Percentiles rank a stretch among this genome's conserved stretches.
Conservation (phyloP, 2,329 filamentous ascomycete genomes). For the Claviceps fusiformis region DNA sequence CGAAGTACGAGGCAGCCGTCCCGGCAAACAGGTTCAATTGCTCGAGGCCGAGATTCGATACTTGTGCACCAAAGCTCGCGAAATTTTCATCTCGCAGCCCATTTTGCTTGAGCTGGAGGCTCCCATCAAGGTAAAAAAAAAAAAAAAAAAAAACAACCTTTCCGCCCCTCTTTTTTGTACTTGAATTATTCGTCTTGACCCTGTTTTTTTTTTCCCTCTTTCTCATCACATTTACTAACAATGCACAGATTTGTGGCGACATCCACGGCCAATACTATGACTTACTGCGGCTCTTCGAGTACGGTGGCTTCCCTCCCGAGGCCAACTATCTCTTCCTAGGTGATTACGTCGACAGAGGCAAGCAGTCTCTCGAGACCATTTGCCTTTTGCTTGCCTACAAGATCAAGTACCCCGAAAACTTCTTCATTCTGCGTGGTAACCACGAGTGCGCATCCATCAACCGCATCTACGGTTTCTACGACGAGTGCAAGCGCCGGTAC, state of each 20-base stretch:
- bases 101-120: slow-evolving; percentile 95
- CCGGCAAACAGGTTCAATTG: slow-evolving; percentile 96
- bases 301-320: slow-evolving; percentile 94
- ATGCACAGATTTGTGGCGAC: slow-evolving; percentile 81
- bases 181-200: background rate
- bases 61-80: slow-evolving; percentile 94
- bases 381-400: slow-evolving; percentile 95
- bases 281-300: slow-evolving; percentile 91
- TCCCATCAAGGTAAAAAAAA: slow-evolving; percentile 76
- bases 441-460: slow-evolving; percentile 99
- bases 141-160: slow-evolving; percentile 16
- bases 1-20: slow-evolving; percentile 93
- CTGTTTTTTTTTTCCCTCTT: background rate
- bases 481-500: slow-evolving; percentile 97
- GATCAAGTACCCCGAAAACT: slow-evolving; percentile 99
- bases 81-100: slow-evolving; percentile 99
- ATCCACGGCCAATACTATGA: slow-evolving; percentile 99
- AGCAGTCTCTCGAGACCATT: slow-evolving; percentile 98
- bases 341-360: slow-evolving; percentile 97
- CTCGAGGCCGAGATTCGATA: slow-evolving; percentile 92
- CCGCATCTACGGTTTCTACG: slow-evolving; percentile 98
- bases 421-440: slow-evolving; percentile 96
- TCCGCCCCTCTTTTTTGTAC: slow-evolving; percentile 1
- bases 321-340: slow-evolving; percentile 99
- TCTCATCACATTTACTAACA: background rate